phyloP scores from a whole-genome alignment of 495 filamentous ascomycete genomes.

The Barbatosphaeria neglecta region DNA sequence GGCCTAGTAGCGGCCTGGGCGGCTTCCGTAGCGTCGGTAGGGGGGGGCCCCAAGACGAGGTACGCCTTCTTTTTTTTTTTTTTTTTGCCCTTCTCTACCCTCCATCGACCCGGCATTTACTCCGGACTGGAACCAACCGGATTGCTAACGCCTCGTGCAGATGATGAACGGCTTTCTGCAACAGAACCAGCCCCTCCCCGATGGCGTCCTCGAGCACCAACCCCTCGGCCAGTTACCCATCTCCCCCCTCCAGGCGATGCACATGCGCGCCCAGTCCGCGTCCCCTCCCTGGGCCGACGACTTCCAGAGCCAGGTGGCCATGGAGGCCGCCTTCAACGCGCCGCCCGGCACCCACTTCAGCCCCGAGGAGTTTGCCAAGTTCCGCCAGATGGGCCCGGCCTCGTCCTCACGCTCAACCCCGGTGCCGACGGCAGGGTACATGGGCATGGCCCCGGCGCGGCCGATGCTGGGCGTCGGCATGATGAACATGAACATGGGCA shows the following conservation, averaged over 20 bases:
- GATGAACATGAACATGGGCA: slow-evolving; percentile 29
- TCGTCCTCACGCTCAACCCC: slow-evolving; percentile 40
- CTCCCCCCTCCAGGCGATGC: slow-evolving; percentile 32
- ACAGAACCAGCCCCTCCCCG: slow-evolving; percentile 40
- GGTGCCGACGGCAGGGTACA: slow-evolving; percentile 15
- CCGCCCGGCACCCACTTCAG: slow-evolving; percentile 54
- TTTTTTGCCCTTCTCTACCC: too few species aligned
- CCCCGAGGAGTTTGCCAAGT: slow-evolving; percentile 75
- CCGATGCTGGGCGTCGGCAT: slow-evolving; percentile 43
- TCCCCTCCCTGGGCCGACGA: slow-evolving; percentile 44
- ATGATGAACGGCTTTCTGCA: slow-evolving; percentile 92
- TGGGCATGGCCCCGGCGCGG: slow-evolving; percentile 27
- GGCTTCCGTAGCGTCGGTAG: slow-evolving; percentile 31
- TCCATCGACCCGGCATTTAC: neutral
- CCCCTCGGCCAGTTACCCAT: slow-evolving; percentile 25
- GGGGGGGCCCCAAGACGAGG: slow-evolving; percentile 34
- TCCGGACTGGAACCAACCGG: neutral
- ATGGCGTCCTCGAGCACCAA: slow-evolving; percentile 28
- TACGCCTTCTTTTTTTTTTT: slow-evolving; percentile 17
- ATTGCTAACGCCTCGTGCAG: slow-evolving; percentile 24
- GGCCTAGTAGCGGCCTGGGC: slow-evolving; percentile 34
- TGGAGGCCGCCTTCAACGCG: slow-evolving; percentile 68
- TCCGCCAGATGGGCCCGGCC: slow-evolving; percentile 57
- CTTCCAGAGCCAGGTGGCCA: slow-evolving; percentile 55
- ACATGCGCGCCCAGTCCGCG: slow-evolving; percentile 44